phyloP scores from a whole-genome alignment of 495 filamentous ascomycete genomes.

The Aspergillus nidulans region DNA sequence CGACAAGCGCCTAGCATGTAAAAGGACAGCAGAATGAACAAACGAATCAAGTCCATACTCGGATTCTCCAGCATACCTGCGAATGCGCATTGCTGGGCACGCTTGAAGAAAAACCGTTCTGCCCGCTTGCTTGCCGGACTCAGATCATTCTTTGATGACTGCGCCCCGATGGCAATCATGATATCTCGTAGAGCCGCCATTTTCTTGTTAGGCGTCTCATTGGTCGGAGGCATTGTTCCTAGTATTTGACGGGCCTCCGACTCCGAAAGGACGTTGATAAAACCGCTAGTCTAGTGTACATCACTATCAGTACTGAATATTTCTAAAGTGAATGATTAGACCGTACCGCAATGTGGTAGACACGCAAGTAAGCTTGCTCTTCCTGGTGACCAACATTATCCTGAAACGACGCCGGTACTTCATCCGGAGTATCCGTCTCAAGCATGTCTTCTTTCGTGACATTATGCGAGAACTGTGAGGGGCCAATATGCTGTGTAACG shows the following conservation, averaged over 20 bases:
- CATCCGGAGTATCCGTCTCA: conserved; percentile 33
- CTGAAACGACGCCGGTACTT: conserved; percentile 23
- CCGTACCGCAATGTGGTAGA: conserved; percentile 28
- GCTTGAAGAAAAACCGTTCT: conserved; percentile 34
- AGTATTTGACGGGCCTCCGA: conserved; percentile 13
- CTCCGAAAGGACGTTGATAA: conserved; percentile 24
- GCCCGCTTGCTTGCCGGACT: conserved; percentile 13
- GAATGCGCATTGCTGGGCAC: conserved; percentile 35
- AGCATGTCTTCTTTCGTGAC: conserved; percentile 40
- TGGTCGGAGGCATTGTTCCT: conserved; percentile 8
- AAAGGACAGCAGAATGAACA: conserved; percentile 42
- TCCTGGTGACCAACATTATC: conserved; percentile 19
- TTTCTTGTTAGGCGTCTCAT: conserved; percentile 19
- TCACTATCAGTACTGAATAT: background rate
- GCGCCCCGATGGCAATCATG: conserved; percentile 41
- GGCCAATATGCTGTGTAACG: conserved; percentile 40
- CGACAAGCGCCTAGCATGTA: conserved; percentile 47
- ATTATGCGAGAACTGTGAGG: conserved; percentile 40
- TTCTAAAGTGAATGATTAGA: background rate
- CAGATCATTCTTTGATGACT: conserved; percentile 26
- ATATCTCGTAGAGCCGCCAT: conserved; percentile 31
- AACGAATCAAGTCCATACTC: conserved; percentile 35
- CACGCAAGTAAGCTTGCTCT: conserved; percentile 23
- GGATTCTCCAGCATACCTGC: conserved; percentile 39
- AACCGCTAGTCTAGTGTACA: conserved; percentile 27